These are phyloP conservation scores for Diaporthe helianthi DNA, from an alignment of 2,329 filamentous ascomycete species.

Conservation along the genomic window DNA sequence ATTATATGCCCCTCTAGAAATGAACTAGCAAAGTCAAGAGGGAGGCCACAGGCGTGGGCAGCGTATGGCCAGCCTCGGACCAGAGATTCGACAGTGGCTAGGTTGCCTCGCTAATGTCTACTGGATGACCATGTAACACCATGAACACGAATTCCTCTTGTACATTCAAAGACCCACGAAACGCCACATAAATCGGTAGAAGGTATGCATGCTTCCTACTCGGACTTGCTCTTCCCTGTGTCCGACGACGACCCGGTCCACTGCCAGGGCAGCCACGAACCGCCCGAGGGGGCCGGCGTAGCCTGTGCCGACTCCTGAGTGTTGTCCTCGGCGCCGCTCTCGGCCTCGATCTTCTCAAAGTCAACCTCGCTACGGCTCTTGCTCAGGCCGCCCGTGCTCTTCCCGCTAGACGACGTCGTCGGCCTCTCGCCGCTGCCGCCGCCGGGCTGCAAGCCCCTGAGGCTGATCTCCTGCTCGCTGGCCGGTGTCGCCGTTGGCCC, in stretches of 20 bases:
- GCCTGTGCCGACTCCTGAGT: conserved; percentile 40
- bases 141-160: not conserved
- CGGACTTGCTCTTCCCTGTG: conserved; percentile 41
- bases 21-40: not conserved
- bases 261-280: conserved; percentile 57
- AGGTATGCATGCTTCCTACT: conserved; percentile 26
- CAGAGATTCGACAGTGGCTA: not conserved
- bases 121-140: conserved; percentile 16
- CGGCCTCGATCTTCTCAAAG: conserved; percentile 86
- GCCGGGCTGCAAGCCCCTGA: conserved; percentile 8
- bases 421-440: conserved; percentile 44
- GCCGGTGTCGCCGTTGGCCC: conserved; percentile 29
- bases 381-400: conserved; percentile 65
- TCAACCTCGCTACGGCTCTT: conserved; percentile 88
- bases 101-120: conserved; percentile 23
- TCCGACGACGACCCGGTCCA: conserved; percentile 45
- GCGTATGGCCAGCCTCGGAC: not conserved
- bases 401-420: conserved; percentile 51
- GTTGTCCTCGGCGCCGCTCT: conserved; percentile 67
- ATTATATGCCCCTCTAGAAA: conserved; percentile 21
- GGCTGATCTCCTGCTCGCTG: conserved; percentile 3
- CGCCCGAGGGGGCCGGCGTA: conserved; percentile 42
- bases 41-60: not conserved
- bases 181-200: not conserved
- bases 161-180: not conserved